Evolutionary conservation across 2,329 filamentous ascomycete species (phyloP), one percentile per base, ranked within the genome.

Genomic region (Fusarium drepaniforme): DNA sequence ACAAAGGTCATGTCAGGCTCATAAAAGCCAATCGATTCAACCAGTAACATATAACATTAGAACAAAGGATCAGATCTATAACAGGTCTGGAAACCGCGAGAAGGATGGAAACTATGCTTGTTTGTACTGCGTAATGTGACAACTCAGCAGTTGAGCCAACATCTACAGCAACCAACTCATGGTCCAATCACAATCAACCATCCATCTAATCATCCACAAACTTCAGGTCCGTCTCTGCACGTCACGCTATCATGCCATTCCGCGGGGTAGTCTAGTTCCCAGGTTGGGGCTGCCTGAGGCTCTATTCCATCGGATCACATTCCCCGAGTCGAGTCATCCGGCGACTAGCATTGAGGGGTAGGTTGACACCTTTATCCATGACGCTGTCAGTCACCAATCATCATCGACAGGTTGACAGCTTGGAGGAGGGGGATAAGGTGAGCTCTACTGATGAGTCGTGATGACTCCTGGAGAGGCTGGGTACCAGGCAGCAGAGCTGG

Each of bases 251-350:
- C 35, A 42, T 13, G 21, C 33, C 30, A 59, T 73, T 70, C 61
- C 66, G 72, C 49, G 72, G 73, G 73, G 73, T 73, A 73, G 42
- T 67, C 38, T 53, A 42, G 57, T 46, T 68, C 65, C 60, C 62
- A 66, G 62, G 23, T 23, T 23, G 60, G 28, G 53, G 60, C 28
- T 71, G 67, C 73, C 70, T 71, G 8, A 62, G 61, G 67, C 51
- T 42, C 37, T 25, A 16, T 53, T 15, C 8, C 13, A 33, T n/a
- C 51, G 57, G 70, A 53, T 18, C 46, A 64, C 57, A 9, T 35
- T 71, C 65, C 72, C 58, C 62, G 61, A 49, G 6, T 69, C 38
- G 64, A 75, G 73, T 71, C 73, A 75, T 68, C 64, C 64, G 51
- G 60, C 60, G 33, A 56, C 60, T 23, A 46, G 40, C 21, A 23